Base-by-base conservation (phyloP, 495 filamentous ascomycete species). In the Viridothelium virens region DNA sequence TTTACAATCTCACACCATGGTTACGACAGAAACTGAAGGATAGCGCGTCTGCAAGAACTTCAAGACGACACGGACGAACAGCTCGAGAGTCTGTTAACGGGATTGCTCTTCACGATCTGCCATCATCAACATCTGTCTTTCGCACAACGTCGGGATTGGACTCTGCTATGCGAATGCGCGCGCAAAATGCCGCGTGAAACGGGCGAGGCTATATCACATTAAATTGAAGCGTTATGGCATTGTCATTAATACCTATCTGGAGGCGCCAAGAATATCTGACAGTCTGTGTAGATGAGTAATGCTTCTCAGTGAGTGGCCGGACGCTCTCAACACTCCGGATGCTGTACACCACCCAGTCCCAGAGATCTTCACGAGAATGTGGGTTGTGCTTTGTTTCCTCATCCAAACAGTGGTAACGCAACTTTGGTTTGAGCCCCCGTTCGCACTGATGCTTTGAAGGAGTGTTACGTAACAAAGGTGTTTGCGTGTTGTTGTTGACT, bases 1-100 rank as follows among this genome's bases (percentile, higher is more conserved):
- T 83, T 36, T 87, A 83, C 68, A 85, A 86, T 70, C 71, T 87
- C 4, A 39, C 76, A n/a, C 85, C 85, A 31, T 85, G 82, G 82
- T 39, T 84, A 1, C 65, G 65, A 46, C 65, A 65, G 38, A 70
- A 48, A 18, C 65, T 25, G 56, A 65, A 12, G 62, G 61, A 59
- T 64, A 16, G 48, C 61, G 37, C 70, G 69, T 7, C 68, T 63
- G 31, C 71, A 68, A 61, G 71, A 36, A 31, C 56, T 33, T 47
- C 33, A 39, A 48, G 68, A 70, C 16, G 14, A 48, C 6, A 67
- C 6, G 50, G 46, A 37, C 34, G 5, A 39, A 36, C 61, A 18
- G 39, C 34, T 14, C 7, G 1, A 44, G 41, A 44, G 14, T 14
- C 41, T 11, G 63, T 68, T 44, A 70, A 72, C 4, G 56, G 68